These are phyloP conservation scores for Seiridium unicorne DNA, from an alignment of 2,329 filamentous ascomycete genomes.

Conservation along the genomic window DNA sequence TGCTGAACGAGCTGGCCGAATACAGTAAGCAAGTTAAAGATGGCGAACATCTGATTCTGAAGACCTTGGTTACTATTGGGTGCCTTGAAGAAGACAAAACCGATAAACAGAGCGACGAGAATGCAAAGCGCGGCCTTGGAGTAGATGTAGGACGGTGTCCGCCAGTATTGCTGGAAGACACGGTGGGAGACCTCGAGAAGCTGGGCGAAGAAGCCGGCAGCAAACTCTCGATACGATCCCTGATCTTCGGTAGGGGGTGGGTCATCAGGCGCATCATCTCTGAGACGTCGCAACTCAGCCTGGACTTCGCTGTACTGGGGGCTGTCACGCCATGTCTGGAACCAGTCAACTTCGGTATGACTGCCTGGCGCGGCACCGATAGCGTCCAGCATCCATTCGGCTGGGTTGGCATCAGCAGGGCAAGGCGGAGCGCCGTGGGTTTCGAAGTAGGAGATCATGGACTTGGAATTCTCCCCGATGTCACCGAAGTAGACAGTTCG, in stretches of 20 bases:
- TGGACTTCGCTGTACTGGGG: conserved; percentile 44
- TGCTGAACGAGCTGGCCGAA: conserved; percentile 75
- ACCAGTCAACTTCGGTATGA: conserved; percentile 60
- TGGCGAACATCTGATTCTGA: conserved; percentile 78
- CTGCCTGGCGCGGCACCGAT: conserved; percentile 63
- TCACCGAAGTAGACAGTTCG: conserved; percentile 80
- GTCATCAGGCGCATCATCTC: conserved; percentile 40
- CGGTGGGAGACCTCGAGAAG: conserved; percentile 63
- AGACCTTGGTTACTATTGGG: conserved; percentile 71
- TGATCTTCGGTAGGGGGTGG: conserved; percentile 29
- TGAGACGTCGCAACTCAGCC: conserved; percentile 54
- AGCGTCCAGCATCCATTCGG: conserved; percentile 71
- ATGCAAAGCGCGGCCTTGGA: conserved; percentile 65
- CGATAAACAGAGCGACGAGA: conserved; percentile 68
- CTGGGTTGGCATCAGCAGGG: conserved; percentile 70
- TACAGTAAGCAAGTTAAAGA: conserved; percentile 78
- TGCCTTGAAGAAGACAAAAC: conserved; percentile 73
- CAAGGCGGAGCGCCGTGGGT: conserved; percentile 66
- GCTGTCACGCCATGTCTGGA: conserved; percentile 42
- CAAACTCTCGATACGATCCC: conserved; percentile 68
- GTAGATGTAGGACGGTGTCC: conserved; percentile 75
- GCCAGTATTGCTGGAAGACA: conserved; percentile 83
- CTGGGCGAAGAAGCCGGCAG: conserved; percentile 69
- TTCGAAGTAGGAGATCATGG: conserved; percentile 74
- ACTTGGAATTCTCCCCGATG: conserved; percentile 68